Base-by-base conservation (phyloP, 495 filamentous ascomycete genomes). In the Coniosporium apollinis region DNA sequence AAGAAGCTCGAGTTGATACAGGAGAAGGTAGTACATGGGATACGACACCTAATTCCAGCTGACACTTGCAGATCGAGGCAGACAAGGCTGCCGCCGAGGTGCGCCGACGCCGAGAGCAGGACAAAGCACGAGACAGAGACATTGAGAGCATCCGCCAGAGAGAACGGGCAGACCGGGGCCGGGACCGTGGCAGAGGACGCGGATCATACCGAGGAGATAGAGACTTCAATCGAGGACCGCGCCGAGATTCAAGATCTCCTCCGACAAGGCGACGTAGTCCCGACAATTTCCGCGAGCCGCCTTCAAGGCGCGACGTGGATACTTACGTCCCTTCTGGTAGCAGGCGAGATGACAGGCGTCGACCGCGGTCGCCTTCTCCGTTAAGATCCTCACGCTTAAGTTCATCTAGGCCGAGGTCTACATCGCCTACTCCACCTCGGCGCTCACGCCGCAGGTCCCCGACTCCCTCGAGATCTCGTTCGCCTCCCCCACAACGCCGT, bases 1-100 rank as follows among this genome's bases (percentile, higher is more conserved):
- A 97, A 97, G 65, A 97, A 94, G 58, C 60, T 79, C 15, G 89
- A 96, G 51, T 62, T 97, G 24, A 78, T 86, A 22, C 82, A 93
- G 54, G 82, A 93, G 47, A 92, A 91, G 75, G 89, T 89, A 37
- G n/a, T n/a, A 35, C 1, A 24, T 24, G 1, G 1, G 7, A 30
- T 34, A 25, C 24, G 30, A 7, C 15, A 2, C 17, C 41, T n/a
- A n/a, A n/a, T n/a, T n/a, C n/a, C n/a, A n/a, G n/a, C n/a, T 51
- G 19, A 42, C 35, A 1, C 10, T 13, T 40, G 0, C 47, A 93
- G 87, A 72, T 79, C 28, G 79, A 86, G 36, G 76, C 79, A 7
- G 82, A 91, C 43, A 84, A 76, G 52, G 79, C 76, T 26, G 79
- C 80, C 3, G 82, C 84, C 55, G 70, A 79, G 39, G 68, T 67